Evolutionary conservation across 768 basidiomycete species (phyloP).

Genomic region (Russula emetica): DNA sequence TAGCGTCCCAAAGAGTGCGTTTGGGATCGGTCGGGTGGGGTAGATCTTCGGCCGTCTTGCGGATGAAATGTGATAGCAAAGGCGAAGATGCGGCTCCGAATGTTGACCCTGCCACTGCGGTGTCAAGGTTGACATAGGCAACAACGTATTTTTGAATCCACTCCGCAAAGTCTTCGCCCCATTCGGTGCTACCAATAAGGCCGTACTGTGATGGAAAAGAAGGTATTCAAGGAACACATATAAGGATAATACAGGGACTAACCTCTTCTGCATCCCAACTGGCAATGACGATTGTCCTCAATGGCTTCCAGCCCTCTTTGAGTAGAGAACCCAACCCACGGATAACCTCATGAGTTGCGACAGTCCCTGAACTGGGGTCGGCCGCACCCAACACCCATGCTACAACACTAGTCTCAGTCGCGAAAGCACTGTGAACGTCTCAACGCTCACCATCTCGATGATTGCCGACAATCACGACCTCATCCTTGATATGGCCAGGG

Average conservation of each 20-base stretch:
- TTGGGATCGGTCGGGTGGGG: constrained; percentile 64
- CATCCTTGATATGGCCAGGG: constrained; percentile 78
- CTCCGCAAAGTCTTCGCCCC: constrained; percentile 84
- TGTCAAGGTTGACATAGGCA: constrained; percentile 82
- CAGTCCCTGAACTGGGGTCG: constrained; percentile 79
- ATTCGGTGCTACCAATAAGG: constrained; percentile 84
- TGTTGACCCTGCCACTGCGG: constrained; percentile 57
- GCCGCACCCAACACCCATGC: constrained; percentile 78
- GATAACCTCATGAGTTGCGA: constrained; percentile 70
- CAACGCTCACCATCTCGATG: constrained; percentile 74
- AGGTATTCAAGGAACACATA: not conserved
- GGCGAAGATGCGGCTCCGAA: constrained; percentile 66
- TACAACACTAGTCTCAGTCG: constrained; percentile 24
- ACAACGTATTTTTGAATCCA: constrained; percentile 80
- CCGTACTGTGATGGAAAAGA: constrained; percentile 43
- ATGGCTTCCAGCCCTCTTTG: constrained; percentile 75
- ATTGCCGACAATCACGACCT: constrained; percentile 82
- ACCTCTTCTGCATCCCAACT: constrained; percentile 81
- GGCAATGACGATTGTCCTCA: constrained; percentile 70
- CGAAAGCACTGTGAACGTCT: not conserved
- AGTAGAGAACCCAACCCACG: constrained; percentile 67
- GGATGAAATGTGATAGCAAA: constrained; percentile 74
- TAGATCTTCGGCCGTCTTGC: constrained; percentile 60
- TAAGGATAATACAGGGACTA: constrained; percentile 13
- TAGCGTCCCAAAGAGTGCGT: constrained; percentile 77